Evolutionary conservation across 164 flowering plant species (phyloP).

Genomic region (Malania oleifera): DNA sequence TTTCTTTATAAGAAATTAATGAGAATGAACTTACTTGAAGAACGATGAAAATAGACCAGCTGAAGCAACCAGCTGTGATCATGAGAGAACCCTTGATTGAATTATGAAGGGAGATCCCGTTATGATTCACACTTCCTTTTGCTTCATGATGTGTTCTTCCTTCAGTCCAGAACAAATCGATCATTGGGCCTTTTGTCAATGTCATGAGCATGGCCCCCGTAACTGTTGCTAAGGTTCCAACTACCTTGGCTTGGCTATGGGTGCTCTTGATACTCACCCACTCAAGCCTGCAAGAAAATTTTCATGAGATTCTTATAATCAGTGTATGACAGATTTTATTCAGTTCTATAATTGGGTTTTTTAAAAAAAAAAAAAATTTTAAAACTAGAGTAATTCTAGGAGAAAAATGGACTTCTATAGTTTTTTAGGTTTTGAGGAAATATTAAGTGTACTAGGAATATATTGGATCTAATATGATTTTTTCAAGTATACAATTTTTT

Average conservation of each 20-base stretch:
- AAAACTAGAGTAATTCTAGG: no score
- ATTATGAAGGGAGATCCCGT: neutral
- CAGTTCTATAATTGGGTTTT: neutral
- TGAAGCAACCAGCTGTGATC: conserved; percentile 2
- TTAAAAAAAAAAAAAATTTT: neutral
- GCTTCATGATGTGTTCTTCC: neutral
- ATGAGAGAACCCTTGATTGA: conserved; percentile 2
- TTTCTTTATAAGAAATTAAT: neutral
- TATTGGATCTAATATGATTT: no score
- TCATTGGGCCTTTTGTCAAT: neutral
- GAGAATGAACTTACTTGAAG: conserved; percentile 30
- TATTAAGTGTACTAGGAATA: no score
- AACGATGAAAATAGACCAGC: conserved; percentile 9
- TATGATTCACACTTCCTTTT: no score
- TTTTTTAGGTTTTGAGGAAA: no score
- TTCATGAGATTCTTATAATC: neutral
- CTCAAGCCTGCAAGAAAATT: neutral
- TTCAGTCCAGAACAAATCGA: neutral
- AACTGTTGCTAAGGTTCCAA: conserved; percentile 1
- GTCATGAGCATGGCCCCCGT: conserved; percentile 6
- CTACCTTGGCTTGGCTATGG: conserved; percentile 1
- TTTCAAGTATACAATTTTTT: no score
- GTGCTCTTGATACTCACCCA: neutral
- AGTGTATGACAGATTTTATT: neutral
- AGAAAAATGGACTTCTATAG: no score